phyloP scores from a whole-genome alignment of 2,329 filamentous ascomycete genomes.

The Paraphaeosphaeria sporulosa region DNA sequence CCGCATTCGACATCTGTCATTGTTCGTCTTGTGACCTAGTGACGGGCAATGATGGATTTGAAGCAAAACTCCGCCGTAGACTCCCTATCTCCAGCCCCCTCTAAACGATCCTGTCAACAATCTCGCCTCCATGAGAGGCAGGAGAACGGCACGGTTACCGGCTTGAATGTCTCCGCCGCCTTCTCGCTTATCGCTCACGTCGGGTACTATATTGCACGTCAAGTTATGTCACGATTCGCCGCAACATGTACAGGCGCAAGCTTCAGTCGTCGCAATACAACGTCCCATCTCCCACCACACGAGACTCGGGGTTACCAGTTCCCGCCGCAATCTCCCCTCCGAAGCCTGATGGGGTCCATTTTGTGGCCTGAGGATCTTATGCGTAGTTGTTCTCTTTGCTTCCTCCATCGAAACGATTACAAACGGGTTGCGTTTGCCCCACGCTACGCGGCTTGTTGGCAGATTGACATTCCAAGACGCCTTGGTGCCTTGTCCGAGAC shows the following conservation, averaged over 20 bases:
- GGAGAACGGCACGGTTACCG: conserved; percentile 11
- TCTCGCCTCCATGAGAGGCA: conserved; percentile 10
- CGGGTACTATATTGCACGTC: background rate
- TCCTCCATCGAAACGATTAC: conserved; percentile 4
- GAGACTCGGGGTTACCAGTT: conserved; percentile 7
- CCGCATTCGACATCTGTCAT: conserved; percentile 22
- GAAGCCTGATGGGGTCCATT: conserved; percentile 1
- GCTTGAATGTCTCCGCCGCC: background rate
- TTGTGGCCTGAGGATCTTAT: conserved; percentile 18
- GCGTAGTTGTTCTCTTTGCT: conserved; percentile 16
- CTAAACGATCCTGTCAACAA: conserved; percentile 16
- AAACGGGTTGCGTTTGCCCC: conserved; percentile 20
- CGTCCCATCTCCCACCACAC: conserved; percentile 8
- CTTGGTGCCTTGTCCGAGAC: conserved; percentile 16
- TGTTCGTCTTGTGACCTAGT: conserved; percentile 27
- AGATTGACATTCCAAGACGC: conserved; percentile 22
- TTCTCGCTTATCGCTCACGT: background rate
- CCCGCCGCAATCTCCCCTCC: conserved; percentile 21
- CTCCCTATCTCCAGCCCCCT: conserved; percentile 14
- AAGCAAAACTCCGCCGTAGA: conserved; percentile 20
- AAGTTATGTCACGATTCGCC: background rate
- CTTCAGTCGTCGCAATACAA: conserved; percentile 3
- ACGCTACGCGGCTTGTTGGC: conserved; percentile 17
- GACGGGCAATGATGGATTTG: conserved; percentile 23
- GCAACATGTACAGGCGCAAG: background rate